Base-by-base conservation (phyloP, 2,329 filamentous ascomycete genomes). In the Cladosporium velox region DNA sequence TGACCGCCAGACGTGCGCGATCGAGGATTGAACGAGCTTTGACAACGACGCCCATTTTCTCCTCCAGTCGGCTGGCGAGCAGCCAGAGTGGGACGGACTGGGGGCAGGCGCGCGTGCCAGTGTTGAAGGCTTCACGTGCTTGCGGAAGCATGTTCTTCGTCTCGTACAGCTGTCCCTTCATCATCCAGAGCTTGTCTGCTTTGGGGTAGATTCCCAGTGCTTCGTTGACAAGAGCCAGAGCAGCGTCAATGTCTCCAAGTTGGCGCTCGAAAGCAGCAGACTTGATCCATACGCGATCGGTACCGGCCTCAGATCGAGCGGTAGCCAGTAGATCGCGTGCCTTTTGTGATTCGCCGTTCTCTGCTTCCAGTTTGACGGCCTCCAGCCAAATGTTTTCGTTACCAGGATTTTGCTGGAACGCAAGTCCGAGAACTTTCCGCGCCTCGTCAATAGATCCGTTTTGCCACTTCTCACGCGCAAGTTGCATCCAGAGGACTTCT, bases 371-470 rank as follows among this genome's bases (percentile, higher is more conserved):
- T 78, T 97, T 96, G 70, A 99, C 95, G 55, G 95, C 95, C 18
- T 93, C 91, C 58, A 97, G 88, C 90, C 95, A 99, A 70, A 99
- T 97, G 77, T 98, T 93, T 78, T 99, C 95, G 79, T 97, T 97
- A 77, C 96, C 93, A 1, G 92, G 92, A 73, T 98, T 96, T 76
- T 97, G 92, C 72, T 94, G 90, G 83, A 99, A 99, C 5, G 94
- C 95, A 69, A 90, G 88, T 32, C 89, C 94, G 18, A 99, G 87
- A 1, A 98, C 93, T 68, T 88, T 85, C 65, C 95, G 87, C 14
- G 95, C 93, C 68, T 92, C 92, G 75, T 97, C 90, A 54, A 96
- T 88, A 73, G 96, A 90, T 59, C 93, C 93, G 2, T 90, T 87
- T 74, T 95, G 88, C 91, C 92, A 95, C 76, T 93, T 96, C 81